phyloP scores from a whole-genome alignment of 2,329 filamentous ascomycete genomes.

The Ceratocystis destructans region DNA sequence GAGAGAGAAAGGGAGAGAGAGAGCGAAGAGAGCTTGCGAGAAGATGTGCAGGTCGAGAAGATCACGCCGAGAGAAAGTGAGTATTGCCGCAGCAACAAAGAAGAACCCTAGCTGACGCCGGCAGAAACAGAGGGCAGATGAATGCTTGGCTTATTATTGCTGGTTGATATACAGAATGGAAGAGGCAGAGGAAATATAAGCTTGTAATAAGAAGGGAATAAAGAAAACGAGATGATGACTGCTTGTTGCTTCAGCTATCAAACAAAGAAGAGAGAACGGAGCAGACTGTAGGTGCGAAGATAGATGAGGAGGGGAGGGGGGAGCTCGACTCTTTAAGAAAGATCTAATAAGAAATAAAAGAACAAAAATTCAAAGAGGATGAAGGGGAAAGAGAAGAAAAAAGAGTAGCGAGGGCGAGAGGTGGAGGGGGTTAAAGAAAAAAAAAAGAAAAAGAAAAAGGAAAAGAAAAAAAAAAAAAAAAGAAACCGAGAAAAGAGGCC shows the following conservation, averaged over 20 bases:
- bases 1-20: background rate
- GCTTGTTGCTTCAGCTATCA: background rate
- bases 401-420: background rate
- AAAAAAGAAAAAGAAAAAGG: background rate
- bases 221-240: background rate
- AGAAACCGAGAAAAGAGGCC: background rate
- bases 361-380: background rate
- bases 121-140: background rate
- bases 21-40: no score
- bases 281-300: no score
- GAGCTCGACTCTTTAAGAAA: background rate
- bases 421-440: background rate
- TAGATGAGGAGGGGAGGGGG: background rate
- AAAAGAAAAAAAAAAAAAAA: background rate
- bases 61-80: background rate
- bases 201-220: slow-evolving; percentile 7
- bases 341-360: slow-evolving; percentile 4
- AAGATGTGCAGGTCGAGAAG: background rate
- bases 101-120: no score
- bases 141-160: background rate
- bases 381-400: background rate
- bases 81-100: background rate
- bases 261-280: no score
- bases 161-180: background rate
- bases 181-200: background rate